Evolutionary conservation across 495 filamentous ascomycete genomes (phyloP).

Genomic region (Podospora didyma): DNA sequence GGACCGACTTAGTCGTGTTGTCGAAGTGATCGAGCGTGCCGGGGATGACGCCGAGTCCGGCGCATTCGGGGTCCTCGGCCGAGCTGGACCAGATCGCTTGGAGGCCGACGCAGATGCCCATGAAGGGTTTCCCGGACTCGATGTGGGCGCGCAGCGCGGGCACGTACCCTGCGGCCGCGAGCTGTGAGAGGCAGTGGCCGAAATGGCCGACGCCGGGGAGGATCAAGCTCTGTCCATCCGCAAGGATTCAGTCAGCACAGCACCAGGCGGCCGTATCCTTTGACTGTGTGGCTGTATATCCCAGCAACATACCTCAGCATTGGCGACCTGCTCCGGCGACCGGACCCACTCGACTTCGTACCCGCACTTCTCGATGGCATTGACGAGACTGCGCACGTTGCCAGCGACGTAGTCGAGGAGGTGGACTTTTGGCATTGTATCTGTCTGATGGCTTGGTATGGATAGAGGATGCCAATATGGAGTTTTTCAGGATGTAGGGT

Average conservation of each 20-base stretch:
- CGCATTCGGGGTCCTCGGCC: conserved; percentile 63
- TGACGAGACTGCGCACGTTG: conserved; percentile 91
- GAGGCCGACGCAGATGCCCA: conserved; percentile 95
- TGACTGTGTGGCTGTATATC: neutral
- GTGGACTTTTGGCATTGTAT: conserved; percentile 81
- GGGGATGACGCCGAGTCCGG: conserved; percentile 72
- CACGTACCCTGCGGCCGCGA: conserved; percentile 73
- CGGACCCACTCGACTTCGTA: conserved; percentile 92
- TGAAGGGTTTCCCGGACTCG: conserved; percentile 84
- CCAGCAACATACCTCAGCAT: conserved; percentile 64
- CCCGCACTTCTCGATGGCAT: conserved; percentile 92
- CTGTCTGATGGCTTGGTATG: neutral
- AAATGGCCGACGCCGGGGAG: conserved; percentile 96
- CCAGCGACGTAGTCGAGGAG: conserved; percentile 77
- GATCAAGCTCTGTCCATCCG: conserved; percentile 67
- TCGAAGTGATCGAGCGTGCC: conserved; percentile 71
- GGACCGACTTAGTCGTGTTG: conserved; percentile 76
- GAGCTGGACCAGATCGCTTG: conserved; percentile 88
- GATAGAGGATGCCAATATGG: neutral
- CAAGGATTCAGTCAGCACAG: neutral
- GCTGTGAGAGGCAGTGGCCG: conserved; percentile 85
- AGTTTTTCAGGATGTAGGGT: no score
- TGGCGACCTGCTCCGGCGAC: conserved; percentile 72
- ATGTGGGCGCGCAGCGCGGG: conserved; percentile 78
- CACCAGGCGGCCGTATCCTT: no score